Base-by-base conservation (phyloP, 805 yeast species). In the Groenewaldozyma tartarivorans region DNA sequence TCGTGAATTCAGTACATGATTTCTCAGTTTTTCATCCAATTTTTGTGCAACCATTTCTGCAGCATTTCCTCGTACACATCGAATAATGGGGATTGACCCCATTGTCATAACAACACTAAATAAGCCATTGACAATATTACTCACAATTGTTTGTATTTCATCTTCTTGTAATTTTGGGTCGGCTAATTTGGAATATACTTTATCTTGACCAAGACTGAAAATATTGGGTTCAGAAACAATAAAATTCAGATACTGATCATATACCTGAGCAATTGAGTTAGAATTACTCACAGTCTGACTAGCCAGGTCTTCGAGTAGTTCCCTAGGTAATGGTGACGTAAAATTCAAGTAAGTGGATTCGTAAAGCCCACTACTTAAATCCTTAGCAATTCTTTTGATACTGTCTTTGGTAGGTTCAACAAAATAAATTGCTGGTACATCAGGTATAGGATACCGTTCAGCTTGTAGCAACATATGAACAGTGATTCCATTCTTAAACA, bases 371-470 rank as follows among this genome's bases (percentile, higher is more conserved):
- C 66, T 65, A 22, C 74, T 72, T 41, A 92, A 62, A 57, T 92
- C 98, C 38, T 74, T 71, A 7, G 84, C 72, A 29, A 92, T 82
- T 24, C 63, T 56, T 22, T 73, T 64, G 33, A 92, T 68, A 56
- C 92, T 92, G 36, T 75, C 90, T 20, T 71, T 66, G 0, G 92
- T 82, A 4, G 98, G 97, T 43, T 82, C 81, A 26, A 92, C 81
- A 52, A 92, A 90, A 62, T 92, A 92, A 35, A 92, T 75, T 3
- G 78, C 97, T 0, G 97, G 96, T 11, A 90, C 97, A 53, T 92
- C 98, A 1, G 94, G 88, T 39, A 92, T 69, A 1, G 90, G 73
- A n/a, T 88, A 75, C 46, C 98, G 69, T 43, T 72, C 75, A 36
- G 86, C 69, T 41, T 69, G 68, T 41, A 90, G 76, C 38, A 82